These are phyloP conservation scores for Vitis amurensis DNA, from an alignment of 164 flowering plant species.

Conservation along the genomic window DNA sequence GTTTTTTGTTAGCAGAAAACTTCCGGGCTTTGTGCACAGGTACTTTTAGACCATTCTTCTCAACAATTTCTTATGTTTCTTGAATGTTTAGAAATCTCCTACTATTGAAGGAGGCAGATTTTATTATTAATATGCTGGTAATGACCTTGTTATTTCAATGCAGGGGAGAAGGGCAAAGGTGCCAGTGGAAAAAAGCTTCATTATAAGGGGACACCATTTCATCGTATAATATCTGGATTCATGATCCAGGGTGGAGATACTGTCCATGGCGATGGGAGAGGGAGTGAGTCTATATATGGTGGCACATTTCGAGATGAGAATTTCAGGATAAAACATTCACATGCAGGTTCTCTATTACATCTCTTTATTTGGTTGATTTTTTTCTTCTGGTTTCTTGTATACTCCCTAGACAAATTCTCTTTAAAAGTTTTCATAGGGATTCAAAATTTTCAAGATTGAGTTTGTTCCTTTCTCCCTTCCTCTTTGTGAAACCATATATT, in stretches of 20 bases:
- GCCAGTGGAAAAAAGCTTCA: constrained; percentile 67
- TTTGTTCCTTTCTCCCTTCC: not conserved
- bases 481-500: not conserved
- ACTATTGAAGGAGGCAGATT: not conserved
- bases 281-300: constrained; percentile 84
- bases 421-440: not conserved
- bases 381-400: not conserved
- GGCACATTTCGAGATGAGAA: constrained; percentile 89
- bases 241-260: constrained; percentile 95
- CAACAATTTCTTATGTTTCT: constrained; percentile 1
- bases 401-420: not conserved
- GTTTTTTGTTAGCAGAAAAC: constrained; percentile 70
- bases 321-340: constrained; percentile 82
- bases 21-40: constrained; percentile 99
- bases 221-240: constrained; percentile 92
- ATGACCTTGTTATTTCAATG: constrained; percentile 7
- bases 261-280: constrained; percentile 71
- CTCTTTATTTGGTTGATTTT: not conserved
- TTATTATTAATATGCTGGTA: constrained; percentile 6
- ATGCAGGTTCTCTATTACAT: constrained; percentile 58
- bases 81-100: not conserved
- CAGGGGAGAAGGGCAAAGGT: constrained; percentile 83
- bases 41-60: constrained; percentile 16
- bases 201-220: constrained; percentile 89
- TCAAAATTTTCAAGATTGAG: too few relatives aligned